Evolutionary conservation across 2,329 filamentous ascomycete species (phyloP).

Genomic region (Mycosphaerella sp.): DNA sequence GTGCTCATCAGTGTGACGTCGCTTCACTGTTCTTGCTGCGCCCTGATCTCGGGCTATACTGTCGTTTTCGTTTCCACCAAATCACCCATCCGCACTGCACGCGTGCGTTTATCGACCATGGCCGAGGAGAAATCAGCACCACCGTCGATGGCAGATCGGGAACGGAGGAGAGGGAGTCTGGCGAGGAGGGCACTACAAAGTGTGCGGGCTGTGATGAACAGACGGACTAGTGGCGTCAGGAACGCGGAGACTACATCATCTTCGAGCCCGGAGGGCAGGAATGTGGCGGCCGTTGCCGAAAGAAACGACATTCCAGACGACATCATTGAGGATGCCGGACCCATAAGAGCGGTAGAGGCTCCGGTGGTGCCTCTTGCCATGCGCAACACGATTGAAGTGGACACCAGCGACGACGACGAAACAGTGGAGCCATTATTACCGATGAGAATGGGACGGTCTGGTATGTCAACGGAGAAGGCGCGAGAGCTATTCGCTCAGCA

Average conservation of each 20-base stretch:
- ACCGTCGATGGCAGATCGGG: conserved; percentile 4
- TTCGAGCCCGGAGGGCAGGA: neutral
- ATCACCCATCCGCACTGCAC: no score
- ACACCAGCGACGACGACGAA: conserved; percentile 20
- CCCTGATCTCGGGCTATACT: no score
- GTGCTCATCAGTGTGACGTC: no score
- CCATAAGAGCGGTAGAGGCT: conserved; percentile 1
- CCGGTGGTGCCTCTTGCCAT: conserved; percentile 3
- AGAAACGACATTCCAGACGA: conserved; percentile 1
- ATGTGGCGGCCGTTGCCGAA: conserved; percentile 1
- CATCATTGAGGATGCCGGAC: neutral
- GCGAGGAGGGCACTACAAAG: conserved; percentile 24
- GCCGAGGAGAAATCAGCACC: conserved; percentile 4
- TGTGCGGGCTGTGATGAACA: conserved; percentile 23
- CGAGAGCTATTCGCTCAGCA: conserved; percentile 41
- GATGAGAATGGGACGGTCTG: conserved; percentile 15
- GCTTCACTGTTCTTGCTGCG: no score
- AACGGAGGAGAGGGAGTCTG: conserved; percentile 21
- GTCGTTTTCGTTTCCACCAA: no score
- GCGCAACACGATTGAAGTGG: conserved; percentile 17
- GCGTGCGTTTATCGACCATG: conserved; percentile 1
- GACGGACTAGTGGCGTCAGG: conserved; percentile 14
- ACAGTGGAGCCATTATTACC: conserved; percentile 22
- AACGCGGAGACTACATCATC: conserved; percentile 5
- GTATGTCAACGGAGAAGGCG: conserved; percentile 26